A percentile compares a stretch with the other conserved stretches of the same genome.
phyloP scores from a whole-genome alignment of 225 moss, liverwort and hornwort species.

The Physcomitrium patens region DNA sequence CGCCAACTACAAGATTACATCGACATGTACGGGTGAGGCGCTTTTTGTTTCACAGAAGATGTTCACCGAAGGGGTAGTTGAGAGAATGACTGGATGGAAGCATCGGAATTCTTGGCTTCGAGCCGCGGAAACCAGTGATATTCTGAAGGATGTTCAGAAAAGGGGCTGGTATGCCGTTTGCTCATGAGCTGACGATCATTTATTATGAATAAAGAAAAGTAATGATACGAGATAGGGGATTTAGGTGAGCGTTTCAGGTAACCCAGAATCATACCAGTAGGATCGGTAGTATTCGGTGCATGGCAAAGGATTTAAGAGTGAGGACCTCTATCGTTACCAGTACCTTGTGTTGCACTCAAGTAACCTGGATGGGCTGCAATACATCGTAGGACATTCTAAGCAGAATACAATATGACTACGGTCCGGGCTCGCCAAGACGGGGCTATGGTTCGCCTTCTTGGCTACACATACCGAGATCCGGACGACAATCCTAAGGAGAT shows the following conservation, averaged over 20 bases:
- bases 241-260: slow-evolving; percentile 27
- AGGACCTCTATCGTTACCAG: slow-evolving; percentile 26
- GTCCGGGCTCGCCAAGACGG: slow-evolving; percentile 57
- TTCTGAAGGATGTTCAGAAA: slow-evolving; percentile 34
- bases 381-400: slow-evolving; percentile 39
- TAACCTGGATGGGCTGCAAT: slow-evolving; percentile 51
- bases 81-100: slow-evolving; percentile 43
- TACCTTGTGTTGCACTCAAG: slow-evolving; percentile 26
- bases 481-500: slow-evolving; percentile 77
- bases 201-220: slow-evolving; percentile 20
- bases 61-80: slow-evolving; percentile 36
- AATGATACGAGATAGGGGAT: slow-evolving; percentile 25
- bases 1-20: slow-evolving; percentile 1
- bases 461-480: slow-evolving; percentile 81
- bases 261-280: slow-evolving; percentile 27
- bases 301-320: slow-evolving; percentile 36
- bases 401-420: slow-evolving; percentile 47
- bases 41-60: slow-evolving; percentile 14
- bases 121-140: slow-evolving; percentile 38
- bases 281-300: slow-evolving; percentile 34
- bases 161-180: slow-evolving; percentile 32
- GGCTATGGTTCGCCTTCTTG: slow-evolving; percentile 97
- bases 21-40: slow-evolving; percentile 9
- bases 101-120: slow-evolving; percentile 47
- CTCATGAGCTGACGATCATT: slow-evolving; percentile 26